These are phyloP conservation scores for Oryza officinalis DNA, from an alignment of 176 grass and related monocot species.

Conservation along the genomic window DNA sequence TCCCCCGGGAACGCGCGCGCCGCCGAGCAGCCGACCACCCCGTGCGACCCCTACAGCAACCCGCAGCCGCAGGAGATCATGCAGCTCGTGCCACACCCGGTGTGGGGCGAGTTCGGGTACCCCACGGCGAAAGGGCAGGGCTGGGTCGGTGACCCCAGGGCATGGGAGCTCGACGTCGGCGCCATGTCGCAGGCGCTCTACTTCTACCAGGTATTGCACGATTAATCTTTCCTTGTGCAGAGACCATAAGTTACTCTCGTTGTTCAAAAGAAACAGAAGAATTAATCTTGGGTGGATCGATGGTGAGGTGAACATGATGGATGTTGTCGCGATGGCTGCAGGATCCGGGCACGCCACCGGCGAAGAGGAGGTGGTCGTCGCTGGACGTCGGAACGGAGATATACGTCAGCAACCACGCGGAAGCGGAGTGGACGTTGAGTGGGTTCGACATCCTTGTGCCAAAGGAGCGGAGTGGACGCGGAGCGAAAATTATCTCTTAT, in stretches of 20 bases:
- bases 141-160: conserved; percentile 73
- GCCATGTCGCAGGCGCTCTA: conserved; percentile 75
- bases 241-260: background rate
- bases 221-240: background rate
- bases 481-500: too few species aligned
- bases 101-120: conserved; percentile 82
- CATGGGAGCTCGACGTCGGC: conserved; percentile 81
- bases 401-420: conserved; percentile 45
- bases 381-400: conserved; percentile 93
- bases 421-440: conserved; percentile 77
- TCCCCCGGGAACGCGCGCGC: conserved; percentile 71
- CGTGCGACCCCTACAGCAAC: conserved; percentile 93
- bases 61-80: conserved; percentile 94
- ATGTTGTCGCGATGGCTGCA: background rate
- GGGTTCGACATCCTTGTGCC: conserved; percentile 80
- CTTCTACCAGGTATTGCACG: conserved; percentile 68
- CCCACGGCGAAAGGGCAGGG: conserved; percentile 69
- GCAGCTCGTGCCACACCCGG: conserved; percentile 77
- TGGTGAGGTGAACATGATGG: too few species aligned
- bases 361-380: conserved; percentile 69
- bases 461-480: too few species aligned
- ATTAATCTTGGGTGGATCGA: too few species aligned
- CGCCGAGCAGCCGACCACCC: conserved; percentile 70
- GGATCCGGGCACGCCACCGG: conserved; percentile 64
- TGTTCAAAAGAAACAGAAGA: too few species aligned